Percentiles rank a stretch among this genome's conserved stretches.
phyloP scores from a whole-genome alignment of 1,139 yeast species.

The Suhomyces chickasaworum region DNA sequence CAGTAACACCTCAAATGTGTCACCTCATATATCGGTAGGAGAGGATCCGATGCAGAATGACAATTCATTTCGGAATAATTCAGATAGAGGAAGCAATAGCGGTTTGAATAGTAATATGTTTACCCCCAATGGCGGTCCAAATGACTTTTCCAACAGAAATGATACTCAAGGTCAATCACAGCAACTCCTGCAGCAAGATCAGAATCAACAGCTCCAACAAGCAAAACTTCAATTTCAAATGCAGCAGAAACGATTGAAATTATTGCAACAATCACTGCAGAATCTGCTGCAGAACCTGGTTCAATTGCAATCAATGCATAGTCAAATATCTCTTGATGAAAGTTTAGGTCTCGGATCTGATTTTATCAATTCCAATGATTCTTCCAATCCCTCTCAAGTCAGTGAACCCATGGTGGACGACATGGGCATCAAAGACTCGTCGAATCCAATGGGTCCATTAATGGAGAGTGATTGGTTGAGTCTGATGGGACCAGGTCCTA shows the following conservation, averaged over 20 bases:
- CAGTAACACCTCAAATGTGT: conserved; percentile 1
- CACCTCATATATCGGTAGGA: conserved; percentile 7
- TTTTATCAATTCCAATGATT: conserved; percentile 1
- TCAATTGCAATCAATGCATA: background rate
- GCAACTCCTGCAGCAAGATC: background rate
- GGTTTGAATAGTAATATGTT: conserved; percentile 1
- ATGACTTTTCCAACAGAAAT: background rate
- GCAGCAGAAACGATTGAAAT: conserved; percentile 20
- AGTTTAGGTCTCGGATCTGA: background rate
- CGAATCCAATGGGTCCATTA: conserved; percentile 13
- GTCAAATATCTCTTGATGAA: background rate
- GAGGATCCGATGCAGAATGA: conserved; percentile 3
- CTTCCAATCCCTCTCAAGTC: background rate
- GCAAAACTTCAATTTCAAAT: conserved; percentile 18
- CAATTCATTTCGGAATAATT: background rate
- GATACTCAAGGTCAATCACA: background rate
- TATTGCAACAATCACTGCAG: conserved; percentile 18
- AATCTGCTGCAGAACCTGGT: conserved; percentile 3
- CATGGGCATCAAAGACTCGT: conserved; percentile 7
- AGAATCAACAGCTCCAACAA: conserved; percentile 13
- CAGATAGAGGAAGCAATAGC: conserved; percentile 9
- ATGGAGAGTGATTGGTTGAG: conserved; percentile 36
- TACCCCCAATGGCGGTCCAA: conserved; percentile 7
- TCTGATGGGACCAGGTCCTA: conserved; percentile 34
- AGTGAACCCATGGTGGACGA: conserved; percentile 5